These are phyloP conservation scores for Pichia membranifaciens DNA, from an alignment of 805 yeast genomes.

Conservation along the genomic window DNA sequence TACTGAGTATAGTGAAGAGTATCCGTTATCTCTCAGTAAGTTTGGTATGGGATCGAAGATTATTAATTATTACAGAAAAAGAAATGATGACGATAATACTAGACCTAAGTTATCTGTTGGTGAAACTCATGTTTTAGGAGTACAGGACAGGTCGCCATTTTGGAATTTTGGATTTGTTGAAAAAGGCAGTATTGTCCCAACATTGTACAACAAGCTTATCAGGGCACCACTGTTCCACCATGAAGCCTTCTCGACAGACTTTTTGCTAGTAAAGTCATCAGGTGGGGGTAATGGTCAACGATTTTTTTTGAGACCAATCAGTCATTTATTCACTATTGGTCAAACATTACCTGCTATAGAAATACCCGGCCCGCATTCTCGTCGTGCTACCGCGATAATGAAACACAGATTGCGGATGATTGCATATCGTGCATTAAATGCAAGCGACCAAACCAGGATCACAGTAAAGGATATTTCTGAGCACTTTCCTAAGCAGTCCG, in stretches of 20 bases:
- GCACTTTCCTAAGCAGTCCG: constrained; percentile 96
- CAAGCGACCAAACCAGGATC: constrained; percentile 64
- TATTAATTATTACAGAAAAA: constrained; percentile 87
- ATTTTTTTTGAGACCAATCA: constrained; percentile 63
- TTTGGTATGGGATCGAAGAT: constrained; percentile 95
- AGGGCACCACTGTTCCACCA: constrained; percentile 93
- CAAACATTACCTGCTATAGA: constrained; percentile 90
- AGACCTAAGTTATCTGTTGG: constrained; percentile 88
- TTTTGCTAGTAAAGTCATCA: constrained; percentile 69
- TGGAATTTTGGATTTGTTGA: constrained; percentile 98
- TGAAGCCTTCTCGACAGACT: constrained; percentile 72
- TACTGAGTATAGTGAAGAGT: constrained; percentile 87
- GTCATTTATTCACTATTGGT: constrained; percentile 79
- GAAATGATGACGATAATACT: constrained; percentile 68
- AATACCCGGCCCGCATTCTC: constrained; percentile 95
- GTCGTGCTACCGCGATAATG: constrained; percentile 89
- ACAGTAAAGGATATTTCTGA: constrained; percentile 81
- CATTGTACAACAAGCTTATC: constrained; percentile 83
- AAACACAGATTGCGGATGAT: constrained; percentile 91
- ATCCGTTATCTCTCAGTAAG: constrained; percentile 73
- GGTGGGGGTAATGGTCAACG: constrained; percentile 68
- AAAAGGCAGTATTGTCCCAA: constrained; percentile 89
- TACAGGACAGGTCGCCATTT: constrained; percentile 92
- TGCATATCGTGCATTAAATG: constrained; percentile 80
- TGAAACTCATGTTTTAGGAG: constrained; percentile 93